Evolutionary conservation across 164 flowering plant genomes (phyloP), one percentile per base, ranked within the genome.

Genomic region (Aristolochia contorta): DNA sequence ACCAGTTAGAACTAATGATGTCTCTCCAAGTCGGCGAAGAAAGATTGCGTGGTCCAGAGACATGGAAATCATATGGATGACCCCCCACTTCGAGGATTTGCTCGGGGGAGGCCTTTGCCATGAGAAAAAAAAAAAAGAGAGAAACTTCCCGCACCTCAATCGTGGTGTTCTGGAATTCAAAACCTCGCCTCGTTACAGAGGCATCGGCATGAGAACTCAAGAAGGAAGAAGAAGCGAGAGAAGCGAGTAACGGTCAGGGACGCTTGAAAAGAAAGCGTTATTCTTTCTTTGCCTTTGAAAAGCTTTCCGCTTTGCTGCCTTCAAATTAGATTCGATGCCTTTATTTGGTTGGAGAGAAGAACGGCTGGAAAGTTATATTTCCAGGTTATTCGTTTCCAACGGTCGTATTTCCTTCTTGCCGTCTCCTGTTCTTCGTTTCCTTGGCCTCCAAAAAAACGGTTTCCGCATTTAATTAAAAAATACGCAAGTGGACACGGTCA

Each of bases 11-110:
- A 54, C 58, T 80, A 66, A 91, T 77, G 57, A 88, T 78, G 25
- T 91, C 94, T 71, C 82, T 78, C 97, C 97, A 91, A 67, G 76
- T 88, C 0, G 87, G 96, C 25, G 90, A 72, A 57, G 90, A 59
- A 41, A 88, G 62, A 64, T 91, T 91, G 16, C 96, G 79, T 59
- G 97, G 96, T 2, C 97, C 96, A 41, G 94, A 88, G 14, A 88
- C 90, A 67, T 84, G 85, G 65, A 86, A 91, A 18, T 87, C 91
- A 47, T 84, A 86, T 0, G 97, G 97, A 63, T 91, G 96, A 15
- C 53, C 53, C 18, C 56, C 53, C 23, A 15, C 77, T 27, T 18
- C 61, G 20, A 56, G 1, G 2, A 58, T 51, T 67, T 75, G 78
- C 63, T 54, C 78, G 43, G 45, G 61, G 15, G 56, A 46, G 27